Base-by-base conservation (phyloP, 208 protist genomes). In the Crithidia fasciculata region DNA sequence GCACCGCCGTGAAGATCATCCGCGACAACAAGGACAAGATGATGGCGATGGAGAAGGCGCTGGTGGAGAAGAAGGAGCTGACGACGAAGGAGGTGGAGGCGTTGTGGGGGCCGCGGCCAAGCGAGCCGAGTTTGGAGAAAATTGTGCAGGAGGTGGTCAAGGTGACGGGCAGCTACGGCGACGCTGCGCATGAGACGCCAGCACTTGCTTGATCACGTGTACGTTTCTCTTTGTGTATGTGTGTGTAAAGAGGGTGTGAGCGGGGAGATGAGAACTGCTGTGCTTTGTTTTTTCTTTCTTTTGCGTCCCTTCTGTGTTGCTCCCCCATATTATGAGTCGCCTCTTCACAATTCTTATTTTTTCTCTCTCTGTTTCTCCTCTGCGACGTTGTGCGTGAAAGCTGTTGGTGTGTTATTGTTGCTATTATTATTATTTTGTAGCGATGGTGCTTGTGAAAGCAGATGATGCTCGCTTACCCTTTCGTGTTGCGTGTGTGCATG, bases 41-140 rank as follows among this genome's bases (percentile, higher is more conserved):
- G 61, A 64, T 89, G 18, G 40, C 44, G 0, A 83, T 95, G 74
- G 84, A 79, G 10, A 44, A 60, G 9, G 77, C 68, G 40, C 82
- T 97, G 19, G 5, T 95, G 39, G 80, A 96, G 66, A 94, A 92
- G 80, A 93, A 91, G 69, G 93, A 97, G 76, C 64, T 97, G 28
- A 71, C 68, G 41, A 88, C 80, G n/a, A 76, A 45, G 8, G 88
- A 95, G n/a, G 80, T 97, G 19, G 85, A 90, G 70, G 67, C 63
- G 41, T 66, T 97, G 47, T 92, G 87, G 82, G 93, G 93, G 44
- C 72, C 84, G 41, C 82, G 91, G 16, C 91, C 91, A n/a, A 58
- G 50, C n/a, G 72, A 64, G 67, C 91, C 91, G 40, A 96, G 81
- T 2, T 78, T 83, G 39, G 83, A 83, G 62, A 71, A 91, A 60